Evolutionary conservation across 768 basidiomycete species (phyloP), one percentile per base, ranked within the genome.

Genomic region (Nidularia sp.): DNA sequence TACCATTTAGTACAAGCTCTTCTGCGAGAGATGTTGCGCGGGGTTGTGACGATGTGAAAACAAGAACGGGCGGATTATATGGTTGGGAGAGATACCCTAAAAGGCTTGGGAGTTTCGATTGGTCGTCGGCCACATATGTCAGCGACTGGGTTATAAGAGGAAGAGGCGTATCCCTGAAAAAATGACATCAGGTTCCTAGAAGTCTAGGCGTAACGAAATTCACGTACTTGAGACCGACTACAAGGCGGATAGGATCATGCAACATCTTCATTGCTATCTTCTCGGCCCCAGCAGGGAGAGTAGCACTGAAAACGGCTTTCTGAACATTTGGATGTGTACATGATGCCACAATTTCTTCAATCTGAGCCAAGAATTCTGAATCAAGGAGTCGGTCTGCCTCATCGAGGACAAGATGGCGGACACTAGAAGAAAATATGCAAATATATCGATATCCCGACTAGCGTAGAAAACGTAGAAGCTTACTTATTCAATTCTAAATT

Each of bases 181-280:
- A 51, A 35, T 42, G 13, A 45, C 31, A 42, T 44, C 49, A 36
- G 53, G 53, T 12, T 50, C 43, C 45, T 25, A 34, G 50, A 15
- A 34, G 39, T 22, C 46, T 8, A 53, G 43, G 29, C 31, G 9
- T 41, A 31, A 8, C 15, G 45, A 35, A 32, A 25, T 18, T 12
- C 34, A 75, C 91, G 58, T 55, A 95, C 95, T 98, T 99, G 46
- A 96, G 73, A 34, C 97, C 97, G 31, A 98, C 94, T n/a, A 98
- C 92, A 8, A 98, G 83, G 7, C 97, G 84, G 48, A 98, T 85
- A 3, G 93, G 92, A 61, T 96, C 83, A 4, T 75, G 77, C 33
- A 98, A 75, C 78, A 95, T 89, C 22, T 77, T 78, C 81, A 93
- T 85, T 0, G 93, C 93, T 29, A 93, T 71, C 61, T 87, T 90